Percentiles rank a stretch among this genome's conserved stretches.
Conservation (phyloP, 306 rosid species). For the Citrullus amarus region DNA sequence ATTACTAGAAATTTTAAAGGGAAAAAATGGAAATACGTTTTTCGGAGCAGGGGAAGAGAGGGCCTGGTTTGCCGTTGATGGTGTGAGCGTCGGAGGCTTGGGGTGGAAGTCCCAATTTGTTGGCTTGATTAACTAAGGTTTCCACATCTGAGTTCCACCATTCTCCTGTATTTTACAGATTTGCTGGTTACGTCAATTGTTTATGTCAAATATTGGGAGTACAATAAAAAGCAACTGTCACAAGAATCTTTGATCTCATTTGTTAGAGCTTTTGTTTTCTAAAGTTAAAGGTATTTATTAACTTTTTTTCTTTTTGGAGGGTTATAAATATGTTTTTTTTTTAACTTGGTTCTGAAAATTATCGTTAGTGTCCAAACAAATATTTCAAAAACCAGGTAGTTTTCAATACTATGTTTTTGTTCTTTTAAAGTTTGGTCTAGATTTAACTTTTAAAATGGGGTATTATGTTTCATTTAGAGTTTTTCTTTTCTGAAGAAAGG, state of each 20-base stretch:
- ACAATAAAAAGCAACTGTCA: not conserved
- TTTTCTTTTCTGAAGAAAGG: not conserved
- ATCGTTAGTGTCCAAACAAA: not conserved
- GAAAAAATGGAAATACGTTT: slow-evolving; percentile 11
- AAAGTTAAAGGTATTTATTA: not conserved
- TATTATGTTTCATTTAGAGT: not conserved
- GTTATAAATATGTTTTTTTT: no score
- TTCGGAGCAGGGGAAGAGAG: slow-evolving; percentile 22
- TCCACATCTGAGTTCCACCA: slow-evolving; percentile 30
- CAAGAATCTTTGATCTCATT: not conserved
- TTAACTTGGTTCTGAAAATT: not conserved
- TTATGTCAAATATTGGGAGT: not conserved
- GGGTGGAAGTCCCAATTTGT: slow-evolving; percentile 21
- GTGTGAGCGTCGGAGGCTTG: slow-evolving; percentile 22
- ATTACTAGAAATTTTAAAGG: not conserved
- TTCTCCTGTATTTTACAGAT: slow-evolving; percentile 13
- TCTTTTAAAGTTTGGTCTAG: not conserved
- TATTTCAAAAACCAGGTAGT: not conserved
- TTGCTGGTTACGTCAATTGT: not conserved
- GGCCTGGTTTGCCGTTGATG: slow-evolving; percentile 29
- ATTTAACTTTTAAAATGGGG: not conserved
- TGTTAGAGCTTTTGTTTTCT: not conserved
- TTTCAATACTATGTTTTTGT: not conserved
- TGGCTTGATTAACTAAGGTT: slow-evolving; percentile 16
- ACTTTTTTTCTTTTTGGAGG: not conserved